Base-by-base conservation (phyloP, 176 grass and related monocot species). In the Poa annua region DNA sequence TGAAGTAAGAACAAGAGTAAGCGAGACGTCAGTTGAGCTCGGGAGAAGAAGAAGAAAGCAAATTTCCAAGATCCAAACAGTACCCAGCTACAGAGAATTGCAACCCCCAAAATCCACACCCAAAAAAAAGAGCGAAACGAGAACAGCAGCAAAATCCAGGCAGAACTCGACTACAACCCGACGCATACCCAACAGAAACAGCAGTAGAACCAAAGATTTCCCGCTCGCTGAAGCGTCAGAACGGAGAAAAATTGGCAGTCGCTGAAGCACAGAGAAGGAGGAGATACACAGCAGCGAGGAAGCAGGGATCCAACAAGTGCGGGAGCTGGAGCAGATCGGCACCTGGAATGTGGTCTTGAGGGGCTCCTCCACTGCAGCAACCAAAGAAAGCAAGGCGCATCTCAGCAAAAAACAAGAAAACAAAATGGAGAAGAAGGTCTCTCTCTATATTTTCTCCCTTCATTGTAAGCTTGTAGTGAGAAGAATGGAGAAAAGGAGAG, bases 341-440 rank as follows among this genome's bases (percentile, higher is more conserved):
- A 98, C 96, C 96, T 98, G 89, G 83, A 98, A 95, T 88, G 96
- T 88, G 59, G 45, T 83, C 90, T 89, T 98, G 71, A 93, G 83
- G 47, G 92, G 74, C 77, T 90, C 91, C 16, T 95, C 89, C 87
- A 93, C 96, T 98, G 91, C 82, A 83, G 22, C 47, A 84, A 89
- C 1, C 48, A 83, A 80, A 86, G n/a, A 74, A 78, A 83, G 25
- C 29, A 80, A 71, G 83, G 4, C 34, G 16, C 77, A 80, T 74
- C 67, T 82, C 35, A 88, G 61, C 44, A 62, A 73, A 57, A 77
- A 72, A 72, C 57, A 89, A 52, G 69, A 89, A 80, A 63, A 39
- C 13, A 61, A 34, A 42, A 64, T 7, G 6, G n/a, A 24, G 38
- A 12, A 16, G 12, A 71, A 47, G 38, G 4, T 59, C 24, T 63